Conservation (phyloP, 768 basidiomycete genomes). For the Trametes cubensis region DNA sequence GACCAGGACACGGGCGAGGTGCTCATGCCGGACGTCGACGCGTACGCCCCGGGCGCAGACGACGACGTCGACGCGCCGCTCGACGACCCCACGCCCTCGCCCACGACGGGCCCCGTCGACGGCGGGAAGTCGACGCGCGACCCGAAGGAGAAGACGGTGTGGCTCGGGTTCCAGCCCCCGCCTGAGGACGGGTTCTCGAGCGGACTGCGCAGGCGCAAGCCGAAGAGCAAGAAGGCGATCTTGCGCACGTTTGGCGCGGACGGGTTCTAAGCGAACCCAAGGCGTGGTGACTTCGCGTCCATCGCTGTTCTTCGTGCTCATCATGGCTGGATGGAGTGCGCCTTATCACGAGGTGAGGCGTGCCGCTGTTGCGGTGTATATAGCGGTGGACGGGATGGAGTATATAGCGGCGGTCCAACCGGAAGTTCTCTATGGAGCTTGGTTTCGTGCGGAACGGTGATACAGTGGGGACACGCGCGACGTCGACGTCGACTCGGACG, state of each 20-base stretch:
- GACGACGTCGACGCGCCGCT: conserved; percentile 21
- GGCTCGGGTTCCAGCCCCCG: conserved; percentile 35
- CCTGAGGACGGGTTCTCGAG: conserved; percentile 28
- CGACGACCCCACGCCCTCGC: conserved; percentile 6
- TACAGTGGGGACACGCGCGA: background rate
- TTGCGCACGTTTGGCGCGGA: conserved; percentile 30
- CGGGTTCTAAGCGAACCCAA: conserved; percentile 5
- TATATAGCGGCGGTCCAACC: conserved; percentile 9
- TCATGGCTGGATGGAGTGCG: too few species aligned
- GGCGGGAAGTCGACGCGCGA: background rate
- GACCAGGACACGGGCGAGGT: conserved; percentile 30
- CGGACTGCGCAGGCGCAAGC: conserved; percentile 33
- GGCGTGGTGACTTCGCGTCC: too few species aligned
- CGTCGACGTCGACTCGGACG: background rate
- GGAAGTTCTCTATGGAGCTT: background rate
- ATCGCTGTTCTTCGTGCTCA: too few species aligned
- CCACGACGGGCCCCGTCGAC: conserved; percentile 5
- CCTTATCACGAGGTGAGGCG: background rate
- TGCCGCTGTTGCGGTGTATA: background rate
- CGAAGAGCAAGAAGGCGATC: conserved; percentile 31
- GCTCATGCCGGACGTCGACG: conserved; percentile 16
- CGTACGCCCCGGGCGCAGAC: conserved; percentile 17
- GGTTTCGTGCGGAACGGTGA: background rate
- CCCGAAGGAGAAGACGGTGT: conserved; percentile 20
- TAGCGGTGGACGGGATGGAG: background rate